phyloP scores from a whole-genome alignment of 345 rosid genomes.

The Triadica sebifera region DNA sequence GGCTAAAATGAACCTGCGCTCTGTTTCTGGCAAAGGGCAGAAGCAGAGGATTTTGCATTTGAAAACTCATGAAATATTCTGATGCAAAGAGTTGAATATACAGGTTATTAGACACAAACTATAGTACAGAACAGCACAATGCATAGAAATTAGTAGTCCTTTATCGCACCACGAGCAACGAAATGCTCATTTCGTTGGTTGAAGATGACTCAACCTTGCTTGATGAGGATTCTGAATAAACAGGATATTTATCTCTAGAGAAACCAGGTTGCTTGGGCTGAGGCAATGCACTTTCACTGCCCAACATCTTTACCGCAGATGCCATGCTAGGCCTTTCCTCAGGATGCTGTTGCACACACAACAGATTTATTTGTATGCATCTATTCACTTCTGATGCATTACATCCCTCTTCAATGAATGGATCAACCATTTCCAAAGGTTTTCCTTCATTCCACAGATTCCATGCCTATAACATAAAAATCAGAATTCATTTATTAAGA shows the following conservation, averaged over 20 bases:
- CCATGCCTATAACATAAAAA: slow-evolving; percentile 8
- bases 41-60: too few species aligned
- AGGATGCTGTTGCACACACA: slow-evolving; percentile 12
- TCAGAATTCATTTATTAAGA: not conserved
- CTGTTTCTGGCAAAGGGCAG: too few species aligned
- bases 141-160: not conserved
- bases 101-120: too few species aligned
- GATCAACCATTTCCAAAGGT: not conserved
- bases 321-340: slow-evolving; percentile 20
- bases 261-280: slow-evolving; percentile 16
- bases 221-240: not conserved
- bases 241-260: not conserved
- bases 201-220: slow-evolving; percentile 7
- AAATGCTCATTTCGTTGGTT: slow-evolving; percentile 14
- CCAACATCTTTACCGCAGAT: slow-evolving; percentile 13
- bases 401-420: not conserved
- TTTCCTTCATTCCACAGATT: slow-evolving; percentile 19
- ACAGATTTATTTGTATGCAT: slow-evolving; percentile 11
- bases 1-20: too few species aligned
- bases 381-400: not conserved
- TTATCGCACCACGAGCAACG: slow-evolving; percentile 20
- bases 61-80: too few species aligned
- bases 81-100: too few species aligned
- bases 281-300: slow-evolving; percentile 11
- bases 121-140: too few species aligned